Conservation (phyloP, 331 rosid genomes). For the Saraca asoca region DNA sequence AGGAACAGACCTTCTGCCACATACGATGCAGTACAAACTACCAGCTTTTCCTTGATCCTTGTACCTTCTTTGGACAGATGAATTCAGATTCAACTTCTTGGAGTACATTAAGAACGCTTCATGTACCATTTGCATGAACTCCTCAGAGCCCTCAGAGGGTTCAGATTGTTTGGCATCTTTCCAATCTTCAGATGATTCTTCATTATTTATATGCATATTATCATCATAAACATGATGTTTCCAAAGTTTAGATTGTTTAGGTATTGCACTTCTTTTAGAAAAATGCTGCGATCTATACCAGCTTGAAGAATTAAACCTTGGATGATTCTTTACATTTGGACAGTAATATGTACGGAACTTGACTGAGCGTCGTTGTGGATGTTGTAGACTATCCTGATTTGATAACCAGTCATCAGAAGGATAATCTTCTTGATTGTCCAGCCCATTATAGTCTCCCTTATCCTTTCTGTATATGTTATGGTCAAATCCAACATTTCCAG, state of each 20-base stretch:
- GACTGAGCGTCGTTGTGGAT: slow-evolving; percentile 43
- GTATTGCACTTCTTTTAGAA: slow-evolving; percentile 53
- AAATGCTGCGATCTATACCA: slow-evolving; percentile 52
- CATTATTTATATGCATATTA: slow-evolving; percentile 47
- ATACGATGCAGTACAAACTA: slow-evolving; percentile 87
- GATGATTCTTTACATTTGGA: slow-evolving; percentile 54
- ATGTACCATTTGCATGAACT: slow-evolving; percentile 72
- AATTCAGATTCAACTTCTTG: slow-evolving; percentile 66
- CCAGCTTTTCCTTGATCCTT: slow-evolving; percentile 87
- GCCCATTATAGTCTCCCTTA: slow-evolving; percentile 45
- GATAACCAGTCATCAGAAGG: slow-evolving; percentile 52
- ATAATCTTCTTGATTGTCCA: slow-evolving; percentile 47
- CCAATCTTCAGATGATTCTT: slow-evolving; percentile 62
- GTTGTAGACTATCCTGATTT: slow-evolving; percentile 47
- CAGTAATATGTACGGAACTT: slow-evolving; percentile 46
- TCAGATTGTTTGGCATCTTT: slow-evolving; percentile 49
- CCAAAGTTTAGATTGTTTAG: slow-evolving; percentile 66
- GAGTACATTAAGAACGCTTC: slow-evolving; percentile 74
- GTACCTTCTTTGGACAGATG: slow-evolving; percentile 69
- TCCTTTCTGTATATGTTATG: slow-evolving; percentile 48
- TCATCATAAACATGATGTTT: slow-evolving; percentile 62
- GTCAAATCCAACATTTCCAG: slow-evolving; percentile 51
- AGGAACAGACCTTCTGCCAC: slow-evolving; percentile 95
- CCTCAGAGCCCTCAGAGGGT: slow-evolving; percentile 74
- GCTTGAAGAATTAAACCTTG: slow-evolving; percentile 58